A percentile compares a stretch with the other conserved stretches of the same genome.
Evolutionary conservation across 176 grass and related monocot genomes (phyloP).

Genomic region (Carex littledalei): DNA sequence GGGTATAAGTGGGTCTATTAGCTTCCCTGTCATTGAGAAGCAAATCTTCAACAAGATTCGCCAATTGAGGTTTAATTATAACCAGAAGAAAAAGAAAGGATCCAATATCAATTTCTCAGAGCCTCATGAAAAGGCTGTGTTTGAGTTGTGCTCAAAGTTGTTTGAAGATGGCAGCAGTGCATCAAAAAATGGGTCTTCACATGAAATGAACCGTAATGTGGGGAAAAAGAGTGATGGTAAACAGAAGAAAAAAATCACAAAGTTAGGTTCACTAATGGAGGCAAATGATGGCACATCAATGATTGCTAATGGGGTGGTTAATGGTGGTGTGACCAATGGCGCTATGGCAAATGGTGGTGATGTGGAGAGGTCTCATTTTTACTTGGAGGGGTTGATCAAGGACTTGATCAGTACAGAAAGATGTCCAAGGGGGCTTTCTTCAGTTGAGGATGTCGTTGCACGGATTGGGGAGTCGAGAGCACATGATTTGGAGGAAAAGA

Average conservation of each 20-base stretch:
- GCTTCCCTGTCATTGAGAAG: not conserved
- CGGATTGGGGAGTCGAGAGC: not conserved
- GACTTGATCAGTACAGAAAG: not conserved
- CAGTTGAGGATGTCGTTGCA: not conserved
- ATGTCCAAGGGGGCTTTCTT: not conserved
- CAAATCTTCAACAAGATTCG: not conserved
- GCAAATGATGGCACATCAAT: not conserved
- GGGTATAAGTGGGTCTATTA: not conserved
- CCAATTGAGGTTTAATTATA: not conserved
- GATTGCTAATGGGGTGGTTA: not conserved
- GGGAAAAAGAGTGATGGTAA: too few relatives aligned
- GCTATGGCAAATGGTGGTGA: not conserved
- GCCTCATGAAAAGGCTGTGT: not conserved
- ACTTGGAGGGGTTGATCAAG: not conserved
- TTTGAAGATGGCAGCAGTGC: not conserved
- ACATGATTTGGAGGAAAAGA: not conserved
- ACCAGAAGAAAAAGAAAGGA: not conserved
- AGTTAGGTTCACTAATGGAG: too few relatives aligned
- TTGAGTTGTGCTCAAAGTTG: not conserved
- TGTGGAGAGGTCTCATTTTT: not conserved
- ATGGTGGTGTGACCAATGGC: not conserved
- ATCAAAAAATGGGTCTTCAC: not conserved
- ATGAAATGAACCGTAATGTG: not conserved
- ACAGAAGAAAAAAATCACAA: too few relatives aligned
- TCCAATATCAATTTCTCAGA: not conserved